Evolutionary conservation across 1,139 yeast species (phyloP), one percentile per base, ranked within the genome.

Genomic region (Arxiozyma telluris): DNA sequence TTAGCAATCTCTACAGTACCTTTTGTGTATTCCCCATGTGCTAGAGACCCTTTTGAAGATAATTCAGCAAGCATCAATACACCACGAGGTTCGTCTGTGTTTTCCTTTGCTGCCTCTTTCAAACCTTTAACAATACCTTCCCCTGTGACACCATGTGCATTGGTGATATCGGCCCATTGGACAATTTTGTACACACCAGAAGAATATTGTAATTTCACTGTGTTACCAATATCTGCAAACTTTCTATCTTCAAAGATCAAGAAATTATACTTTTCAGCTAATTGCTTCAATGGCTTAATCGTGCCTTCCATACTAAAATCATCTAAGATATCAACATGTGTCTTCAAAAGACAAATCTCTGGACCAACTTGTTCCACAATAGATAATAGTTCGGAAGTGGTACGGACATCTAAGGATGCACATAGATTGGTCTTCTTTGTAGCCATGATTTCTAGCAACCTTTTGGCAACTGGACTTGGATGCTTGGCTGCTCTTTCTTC

Each of bases 141-240:
- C 12, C 99, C 99, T 1, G 98, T 93, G 30, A 94, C 91, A 55
- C 98, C 95, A 65, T 94, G 99, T 0, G 98, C 98, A 69, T 94
- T 94, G 51, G 98, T 91, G 58, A 94, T 88, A 66, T 94, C 97
- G 0, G 98, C 82, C 98, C 98, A 94, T 64, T 82, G 74, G 12
- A 96, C 94, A 58, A 93, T 93, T 67, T 81, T 82, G 74, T 82
- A 90, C 4, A 89, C 84, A 49, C 99, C 99, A 47, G 95, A 88
- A 45, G 85, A 75, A 71, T 93, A 94, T 72, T 94, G 99, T 46
- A 88, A 79, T 72, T 91, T 91, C 52, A 93, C 98, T 1, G 98
- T 94, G 65, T 90, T 89, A n/a, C 99, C 99, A 64, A 94, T 94
- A 71, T 94, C 99, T 34, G 98, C 98, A 72, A 94, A 94, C 74